A percentile compares a stretch with the other conserved stretches of the same genome.
phyloP scores from a whole-genome alignment of 106 monocot genomes.

The Hemerocallis citrina region DNA sequence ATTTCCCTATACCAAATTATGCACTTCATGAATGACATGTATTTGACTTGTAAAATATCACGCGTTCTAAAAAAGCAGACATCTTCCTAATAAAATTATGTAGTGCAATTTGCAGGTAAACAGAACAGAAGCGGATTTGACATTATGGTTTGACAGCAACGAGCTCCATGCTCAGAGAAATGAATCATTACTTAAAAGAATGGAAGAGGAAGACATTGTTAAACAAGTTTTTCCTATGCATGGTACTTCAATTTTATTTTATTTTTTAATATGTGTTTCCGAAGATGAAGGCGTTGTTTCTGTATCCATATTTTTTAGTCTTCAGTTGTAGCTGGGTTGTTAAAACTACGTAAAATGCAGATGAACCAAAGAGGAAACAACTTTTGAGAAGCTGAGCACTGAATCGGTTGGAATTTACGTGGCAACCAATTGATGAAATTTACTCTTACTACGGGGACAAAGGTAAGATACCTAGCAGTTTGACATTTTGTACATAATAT shows the following conservation, averaged over 20 bases:
- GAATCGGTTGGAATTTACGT: constrained; percentile 71
- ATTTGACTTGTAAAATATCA: no score
- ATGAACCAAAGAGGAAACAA: constrained; percentile 59
- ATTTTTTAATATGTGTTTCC: no score
- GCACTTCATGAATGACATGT: no score
- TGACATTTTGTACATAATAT: not conserved
- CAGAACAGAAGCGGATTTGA: constrained; percentile 21
- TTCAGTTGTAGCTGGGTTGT: not conserved
- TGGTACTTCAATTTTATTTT: constrained; percentile 27
- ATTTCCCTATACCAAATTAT: no score
- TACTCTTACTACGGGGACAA: constrained; percentile 72
- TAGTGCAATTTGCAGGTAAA: constrained; percentile 64
- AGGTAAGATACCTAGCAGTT: constrained; percentile 19
- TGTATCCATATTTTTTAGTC: not conserved
- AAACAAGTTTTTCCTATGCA: constrained; percentile 67
- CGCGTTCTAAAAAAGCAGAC: no score
- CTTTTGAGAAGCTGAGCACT: constrained; percentile 63
- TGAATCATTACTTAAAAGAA: constrained; percentile 44
- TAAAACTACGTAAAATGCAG: constrained; percentile 14
- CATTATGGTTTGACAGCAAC: constrained; percentile 29
- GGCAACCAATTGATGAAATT: constrained; percentile 82
- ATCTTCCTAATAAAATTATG: no score
- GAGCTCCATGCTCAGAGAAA: constrained; percentile 33
- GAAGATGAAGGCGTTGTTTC: no score
- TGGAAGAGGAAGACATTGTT: constrained; percentile 57